These are phyloP conservation scores for Musa acuminata DNA, from an alignment of 176 grass and related monocot genomes.

Conservation along the genomic window DNA sequence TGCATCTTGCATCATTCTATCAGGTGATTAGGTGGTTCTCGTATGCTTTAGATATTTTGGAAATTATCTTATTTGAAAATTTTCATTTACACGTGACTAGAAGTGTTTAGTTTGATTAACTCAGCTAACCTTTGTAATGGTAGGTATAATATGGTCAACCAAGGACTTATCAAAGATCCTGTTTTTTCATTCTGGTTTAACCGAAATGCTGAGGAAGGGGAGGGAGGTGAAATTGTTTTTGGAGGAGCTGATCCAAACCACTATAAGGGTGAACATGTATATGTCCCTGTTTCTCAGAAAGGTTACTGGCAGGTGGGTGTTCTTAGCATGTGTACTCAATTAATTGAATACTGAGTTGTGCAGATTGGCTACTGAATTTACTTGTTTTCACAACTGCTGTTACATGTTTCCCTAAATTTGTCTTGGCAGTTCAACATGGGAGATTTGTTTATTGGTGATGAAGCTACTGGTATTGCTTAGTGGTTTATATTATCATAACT, in stretches of 20 bases:
- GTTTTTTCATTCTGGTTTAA: slow-evolving; percentile 25
- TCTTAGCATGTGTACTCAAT: not conserved
- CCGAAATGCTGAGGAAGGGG: slow-evolving; percentile 13
- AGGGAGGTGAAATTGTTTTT: slow-evolving; percentile 20
- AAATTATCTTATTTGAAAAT: not conserved
- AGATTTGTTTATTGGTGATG: slow-evolving; percentile 1
- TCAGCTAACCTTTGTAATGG: not conserved
- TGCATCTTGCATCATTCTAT: not conserved
- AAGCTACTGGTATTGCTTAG: slow-evolving; percentile 13
- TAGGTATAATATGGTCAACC: slow-evolving; percentile 21
- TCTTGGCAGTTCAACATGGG: slow-evolving; percentile 18
- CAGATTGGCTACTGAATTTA: not conserved
- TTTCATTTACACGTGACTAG: no score
- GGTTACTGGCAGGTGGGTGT: slow-evolving; percentile 21
- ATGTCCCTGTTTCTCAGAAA: slow-evolving; percentile 20
- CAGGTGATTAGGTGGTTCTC: not conserved
- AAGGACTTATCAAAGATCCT: slow-evolving; percentile 12
- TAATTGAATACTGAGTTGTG: not conserved
- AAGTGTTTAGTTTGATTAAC: not conserved
- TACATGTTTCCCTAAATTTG: not conserved
- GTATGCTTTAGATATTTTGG: not conserved
- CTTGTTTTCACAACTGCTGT: not conserved
- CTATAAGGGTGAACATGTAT: slow-evolving; percentile 11
- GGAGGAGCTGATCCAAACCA: slow-evolving; percentile 19
- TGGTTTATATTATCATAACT: not conserved